Conservation (phyloP, 306 rosid species). For the Casuarina glauca region DNA sequence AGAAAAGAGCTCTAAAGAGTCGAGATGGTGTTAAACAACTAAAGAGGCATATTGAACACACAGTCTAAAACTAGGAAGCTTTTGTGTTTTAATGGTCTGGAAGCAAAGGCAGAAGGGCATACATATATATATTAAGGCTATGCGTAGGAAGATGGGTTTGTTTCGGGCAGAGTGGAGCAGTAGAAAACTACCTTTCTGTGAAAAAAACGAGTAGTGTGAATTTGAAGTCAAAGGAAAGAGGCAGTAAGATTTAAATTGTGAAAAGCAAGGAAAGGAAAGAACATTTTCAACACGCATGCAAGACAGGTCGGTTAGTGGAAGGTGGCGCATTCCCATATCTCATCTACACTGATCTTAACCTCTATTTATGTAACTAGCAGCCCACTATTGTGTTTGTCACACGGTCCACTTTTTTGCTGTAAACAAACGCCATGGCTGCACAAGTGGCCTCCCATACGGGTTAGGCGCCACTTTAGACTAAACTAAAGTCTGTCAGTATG, state of each 20-base stretch:
- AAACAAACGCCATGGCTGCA: slow-evolving; percentile 9
- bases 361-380: slow-evolving; percentile 4
- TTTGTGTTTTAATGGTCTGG: slow-evolving; percentile 12
- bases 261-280: slow-evolving; percentile 24
- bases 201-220: slow-evolving; percentile 19
- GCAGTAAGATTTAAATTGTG: slow-evolving; percentile 5
- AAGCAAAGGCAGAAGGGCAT: slow-evolving; percentile 33
- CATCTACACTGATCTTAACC: slow-evolving; percentile 13
- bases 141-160: slow-evolving; percentile 22
- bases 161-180: slow-evolving; percentile 44
- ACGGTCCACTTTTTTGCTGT: not conserved
- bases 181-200: slow-evolving; percentile 33
- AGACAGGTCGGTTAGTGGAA: slow-evolving; percentile 55
- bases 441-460: slow-evolving; percentile 37
- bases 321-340: slow-evolving; percentile 36
- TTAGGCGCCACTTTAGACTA: slow-evolving; percentile 31
- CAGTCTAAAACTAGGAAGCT: not conserved
- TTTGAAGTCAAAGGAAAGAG: slow-evolving; percentile 20
- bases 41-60: not conserved
- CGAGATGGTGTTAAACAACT: slow-evolving; percentile 16
- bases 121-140: slow-evolving; percentile 23
- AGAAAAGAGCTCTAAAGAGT: not conserved
- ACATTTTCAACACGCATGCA: slow-evolving; percentile 74
- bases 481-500: slow-evolving; percentile 12
- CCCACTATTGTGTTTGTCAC: slow-evolving; percentile 14